Percentiles rank a stretch among this genome's conserved stretches.
Conservation (phyloP, 495 filamentous ascomycete species). For the Articulospora tetracladia region DNA sequence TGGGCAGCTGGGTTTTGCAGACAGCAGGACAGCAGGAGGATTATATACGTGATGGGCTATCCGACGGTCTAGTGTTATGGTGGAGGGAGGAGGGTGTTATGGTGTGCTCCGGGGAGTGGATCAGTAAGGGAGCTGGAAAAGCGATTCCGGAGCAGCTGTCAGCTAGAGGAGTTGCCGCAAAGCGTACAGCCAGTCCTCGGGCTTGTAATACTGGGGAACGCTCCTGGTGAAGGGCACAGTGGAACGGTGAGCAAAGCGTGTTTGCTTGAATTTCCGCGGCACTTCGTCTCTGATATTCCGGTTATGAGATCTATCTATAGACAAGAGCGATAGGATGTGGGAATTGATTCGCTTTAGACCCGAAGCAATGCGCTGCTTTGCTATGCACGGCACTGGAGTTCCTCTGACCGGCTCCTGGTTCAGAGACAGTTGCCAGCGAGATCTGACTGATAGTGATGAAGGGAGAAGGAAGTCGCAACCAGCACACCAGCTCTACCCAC, state of each 20-base stretch:
- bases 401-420: not conserved
- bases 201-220: not conserved
- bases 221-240: too few species aligned
- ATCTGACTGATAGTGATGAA: not conserved
- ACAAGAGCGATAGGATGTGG: not conserved
- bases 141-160: not conserved
- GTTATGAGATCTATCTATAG: not conserved
- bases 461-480: not conserved
- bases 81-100: not conserved
- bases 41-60: too few species aligned
- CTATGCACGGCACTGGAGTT: not conserved
- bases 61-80: not conserved
- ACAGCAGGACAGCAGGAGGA: too few species aligned
- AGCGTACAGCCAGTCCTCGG: not conserved
- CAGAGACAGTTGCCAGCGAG: not conserved
- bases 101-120: not conserved
- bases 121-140: not conserved
- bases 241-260: not conserved
- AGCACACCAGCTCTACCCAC: not conserved
- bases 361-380: not conserved
- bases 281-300: not conserved
- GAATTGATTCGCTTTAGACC: too few species aligned
- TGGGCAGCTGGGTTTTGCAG: too few species aligned
- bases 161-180: not conserved
- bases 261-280: not conserved